Conservation (phyloP, 2,329 filamentous ascomycete genomes). For the Septoria petroselini region DNA sequence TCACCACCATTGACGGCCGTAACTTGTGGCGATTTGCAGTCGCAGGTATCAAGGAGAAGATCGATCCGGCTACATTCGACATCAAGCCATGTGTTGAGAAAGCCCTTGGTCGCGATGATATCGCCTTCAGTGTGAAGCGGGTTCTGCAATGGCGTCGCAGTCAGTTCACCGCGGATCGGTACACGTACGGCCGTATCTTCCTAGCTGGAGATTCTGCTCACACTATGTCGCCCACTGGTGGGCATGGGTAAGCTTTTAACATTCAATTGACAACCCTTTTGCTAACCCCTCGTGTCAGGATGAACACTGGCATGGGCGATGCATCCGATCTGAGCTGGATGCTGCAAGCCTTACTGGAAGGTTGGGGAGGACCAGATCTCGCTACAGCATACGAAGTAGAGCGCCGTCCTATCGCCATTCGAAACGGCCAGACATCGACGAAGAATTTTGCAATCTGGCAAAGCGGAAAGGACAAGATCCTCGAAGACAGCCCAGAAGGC, state of each 20-base stretch:
- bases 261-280: no score
- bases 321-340: constrained; percentile 40
- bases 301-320: constrained; percentile 40
- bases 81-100: constrained; percentile 5
- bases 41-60: constrained; percentile 4
- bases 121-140: constrained; percentile 2
- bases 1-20: constrained; percentile 12
- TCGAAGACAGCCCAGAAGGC: constrained; percentile 1
- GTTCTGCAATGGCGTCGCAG: constrained; percentile 9
- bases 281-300: constrained; percentile 4
- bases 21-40: constrained; percentile 7
- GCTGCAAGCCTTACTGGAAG: constrained; percentile 28
- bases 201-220: constrained; percentile 39
- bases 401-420: constrained; percentile 31
- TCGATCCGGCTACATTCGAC: constrained; percentile 3
- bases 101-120: constrained; percentile 7
- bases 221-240: constrained; percentile 37
- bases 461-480: not conserved
- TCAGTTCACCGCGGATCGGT: constrained; percentile 5
- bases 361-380: constrained; percentile 24
- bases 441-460: constrained; percentile 11
- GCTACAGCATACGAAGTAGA: constrained; percentile 33
- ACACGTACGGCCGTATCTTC: constrained; percentile 17
- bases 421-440: constrained; percentile 7
- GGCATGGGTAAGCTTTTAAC: constrained; percentile 31